phyloP scores from a whole-genome alignment of 306 rosid species.

The Quercus dentata region DNA sequence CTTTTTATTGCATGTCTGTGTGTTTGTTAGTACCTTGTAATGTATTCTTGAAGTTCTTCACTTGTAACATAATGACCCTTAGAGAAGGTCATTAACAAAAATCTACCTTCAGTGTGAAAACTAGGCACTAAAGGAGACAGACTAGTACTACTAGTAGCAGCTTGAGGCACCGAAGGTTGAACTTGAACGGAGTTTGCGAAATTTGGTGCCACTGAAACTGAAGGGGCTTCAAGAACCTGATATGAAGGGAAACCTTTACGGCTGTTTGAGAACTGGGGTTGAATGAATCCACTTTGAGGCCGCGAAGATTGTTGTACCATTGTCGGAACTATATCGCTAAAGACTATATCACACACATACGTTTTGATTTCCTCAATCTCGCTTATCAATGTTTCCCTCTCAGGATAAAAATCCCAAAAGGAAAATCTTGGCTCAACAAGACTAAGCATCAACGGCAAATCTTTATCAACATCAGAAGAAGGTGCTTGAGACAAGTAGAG shows the following conservation, averaged over 20 bases:
- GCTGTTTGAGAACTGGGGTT: not conserved
- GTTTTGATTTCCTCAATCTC: not conserved
- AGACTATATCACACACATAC: not conserved
- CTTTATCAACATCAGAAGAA: not conserved
- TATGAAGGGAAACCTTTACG: not conserved
- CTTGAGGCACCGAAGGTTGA: not conserved
- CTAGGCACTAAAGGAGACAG: too few species aligned
- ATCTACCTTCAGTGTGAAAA: not conserved
- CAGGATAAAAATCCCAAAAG: not conserved
- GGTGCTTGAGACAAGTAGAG: too few species aligned
- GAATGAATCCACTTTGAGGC: too few species aligned
- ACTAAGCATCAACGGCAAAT: not conserved
- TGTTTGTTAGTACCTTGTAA: not conserved
- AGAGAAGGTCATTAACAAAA: constrained; percentile 8
- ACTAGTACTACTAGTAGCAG: too few species aligned
- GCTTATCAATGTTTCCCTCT: not conserved
- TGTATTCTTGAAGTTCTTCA: constrained; percentile 1
- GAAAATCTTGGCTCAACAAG: not conserved
- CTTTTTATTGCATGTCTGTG: not conserved
- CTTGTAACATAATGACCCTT: not conserved
- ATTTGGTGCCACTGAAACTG: not conserved
- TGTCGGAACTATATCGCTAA: not conserved
- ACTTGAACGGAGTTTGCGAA: not conserved
- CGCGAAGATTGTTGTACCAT: not conserved
- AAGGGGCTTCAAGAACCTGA: not conserved